These are phyloP conservation scores for Debaryomyces udenii DNA, from an alignment of 1,139 yeast genomes.

Conservation along the genomic window DNA sequence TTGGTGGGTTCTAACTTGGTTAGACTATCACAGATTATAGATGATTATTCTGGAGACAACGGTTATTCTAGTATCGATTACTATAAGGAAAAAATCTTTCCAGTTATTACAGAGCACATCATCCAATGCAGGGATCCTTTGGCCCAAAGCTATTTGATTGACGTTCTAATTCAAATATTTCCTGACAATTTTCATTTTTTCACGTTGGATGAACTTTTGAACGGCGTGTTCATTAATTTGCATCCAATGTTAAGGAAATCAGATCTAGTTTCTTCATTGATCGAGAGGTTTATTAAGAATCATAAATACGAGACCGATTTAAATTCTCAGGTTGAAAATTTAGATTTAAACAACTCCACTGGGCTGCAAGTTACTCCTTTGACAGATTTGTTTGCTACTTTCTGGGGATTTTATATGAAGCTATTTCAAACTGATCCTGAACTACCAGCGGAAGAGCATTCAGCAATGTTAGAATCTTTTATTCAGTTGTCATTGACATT, in stretches of 20 bases:
- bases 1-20: slow-evolving; percentile 93
- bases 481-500: slow-evolving; percentile 66
- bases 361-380: slow-evolving; percentile 5
- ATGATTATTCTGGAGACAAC: slow-evolving; percentile 54
- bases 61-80: slow-evolving; percentile 39
- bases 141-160: slow-evolving; percentile 89
- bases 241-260: slow-evolving; percentile 72
- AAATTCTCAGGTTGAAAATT: slow-evolving; percentile 2
- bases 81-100: slow-evolving; percentile 70
- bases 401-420: slow-evolving; percentile 65
- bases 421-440: slow-evolving; percentile 62
- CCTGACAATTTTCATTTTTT: slow-evolving; percentile 89
- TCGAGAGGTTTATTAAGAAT: slow-evolving; percentile 72
- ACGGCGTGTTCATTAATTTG: slow-evolving; percentile 61
- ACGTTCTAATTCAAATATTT: slow-evolving; percentile 88
- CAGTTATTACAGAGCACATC: slow-evolving; percentile 84
- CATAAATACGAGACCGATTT: slow-evolving; percentile 39
- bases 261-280: slow-evolving; percentile 66
- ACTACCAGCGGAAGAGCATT: slow-evolving; percentile 64
- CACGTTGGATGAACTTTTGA: slow-evolving; percentile 69
- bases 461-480: slow-evolving; percentile 65
- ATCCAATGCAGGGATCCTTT: slow-evolving; percentile 89
- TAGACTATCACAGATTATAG: slow-evolving; percentile 83
- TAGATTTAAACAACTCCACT: slow-evolving; percentile 9
- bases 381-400: slow-evolving; percentile 52